Conservation (phyloP, 2,329 filamentous ascomycete species). For the Colletotrichum navitas region DNA sequence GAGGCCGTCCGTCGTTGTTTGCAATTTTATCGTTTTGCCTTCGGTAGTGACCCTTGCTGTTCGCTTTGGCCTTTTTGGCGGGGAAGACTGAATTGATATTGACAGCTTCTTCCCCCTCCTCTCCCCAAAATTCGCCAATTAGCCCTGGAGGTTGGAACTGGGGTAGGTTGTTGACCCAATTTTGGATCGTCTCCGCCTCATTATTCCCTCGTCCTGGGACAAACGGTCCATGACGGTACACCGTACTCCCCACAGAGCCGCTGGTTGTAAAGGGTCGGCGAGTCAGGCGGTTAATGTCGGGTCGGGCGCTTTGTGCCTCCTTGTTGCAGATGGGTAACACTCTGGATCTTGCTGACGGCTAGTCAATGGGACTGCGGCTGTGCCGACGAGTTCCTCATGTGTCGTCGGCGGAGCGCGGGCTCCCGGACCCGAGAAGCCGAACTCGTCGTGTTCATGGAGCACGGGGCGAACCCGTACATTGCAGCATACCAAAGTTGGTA, state of each 20-base stretch:
- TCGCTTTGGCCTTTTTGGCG: conserved; percentile 33
- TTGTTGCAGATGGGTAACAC: conserved; percentile 10
- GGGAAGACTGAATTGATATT: conserved; percentile 13
- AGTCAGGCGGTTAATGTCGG: conserved; percentile 37
- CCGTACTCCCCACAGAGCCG: not conserved
- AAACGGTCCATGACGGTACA: conserved; percentile 24
- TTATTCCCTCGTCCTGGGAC: conserved; percentile 33
- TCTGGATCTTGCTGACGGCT: conserved; percentile 14
- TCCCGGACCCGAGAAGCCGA: conserved; percentile 10
- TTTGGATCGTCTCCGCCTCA: conserved; percentile 31
- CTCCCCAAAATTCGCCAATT: conserved; percentile 16
- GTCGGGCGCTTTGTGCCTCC: not conserved
- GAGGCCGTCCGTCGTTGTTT: not conserved
- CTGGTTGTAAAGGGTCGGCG: conserved; percentile 29
- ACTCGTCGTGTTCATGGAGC: conserved; percentile 4
- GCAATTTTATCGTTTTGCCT: conserved; percentile 25
- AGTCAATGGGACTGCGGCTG: conserved; percentile 18
- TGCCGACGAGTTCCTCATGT: conserved; percentile 8
- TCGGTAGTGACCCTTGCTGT: conserved; percentile 13
- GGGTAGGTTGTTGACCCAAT: conserved; percentile 19
- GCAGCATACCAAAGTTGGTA: not conserved
- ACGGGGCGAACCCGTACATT: not conserved
- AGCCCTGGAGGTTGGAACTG: conserved; percentile 11
- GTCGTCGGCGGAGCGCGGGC: not conserved
- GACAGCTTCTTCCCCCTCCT: not conserved